Evolutionary conservation across 768 basidiomycete genomes (phyloP).

Genomic region (Boletus reticuloceps): DNA sequence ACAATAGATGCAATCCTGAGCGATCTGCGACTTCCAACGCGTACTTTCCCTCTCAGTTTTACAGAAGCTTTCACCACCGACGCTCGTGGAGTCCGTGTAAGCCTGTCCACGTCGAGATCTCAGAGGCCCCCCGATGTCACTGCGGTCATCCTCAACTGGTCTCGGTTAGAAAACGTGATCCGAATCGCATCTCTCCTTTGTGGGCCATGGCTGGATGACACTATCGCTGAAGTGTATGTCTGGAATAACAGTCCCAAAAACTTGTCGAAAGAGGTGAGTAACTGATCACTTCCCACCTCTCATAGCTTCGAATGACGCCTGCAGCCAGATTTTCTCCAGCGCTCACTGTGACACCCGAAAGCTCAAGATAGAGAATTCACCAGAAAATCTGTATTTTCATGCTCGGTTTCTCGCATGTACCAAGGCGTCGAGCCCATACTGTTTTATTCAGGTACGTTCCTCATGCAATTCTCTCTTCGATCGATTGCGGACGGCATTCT

Average conservation of each 20-base stretch:
- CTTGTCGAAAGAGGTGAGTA: constrained; percentile 42
- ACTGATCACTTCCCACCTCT: not conserved
- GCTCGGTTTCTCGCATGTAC: constrained; percentile 60
- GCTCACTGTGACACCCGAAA: constrained; percentile 42
- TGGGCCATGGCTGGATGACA: constrained; percentile 40
- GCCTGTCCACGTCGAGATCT: constrained; percentile 2
- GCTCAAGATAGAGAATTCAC: constrained; percentile 56
- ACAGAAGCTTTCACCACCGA: not conserved
- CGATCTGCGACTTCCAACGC: constrained; percentile 14
- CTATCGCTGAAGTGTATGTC: constrained; percentile 48
- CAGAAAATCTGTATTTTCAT: constrained; percentile 57
- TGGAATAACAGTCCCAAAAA: constrained; percentile 61
- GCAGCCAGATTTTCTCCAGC: constrained; percentile 38
- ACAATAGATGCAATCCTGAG: constrained; percentile 10
- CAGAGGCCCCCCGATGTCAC: constrained; percentile 42
- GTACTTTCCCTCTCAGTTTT: constrained; percentile 18
- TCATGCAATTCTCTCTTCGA: not conserved
- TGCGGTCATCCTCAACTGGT: constrained; percentile 66
- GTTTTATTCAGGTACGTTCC: constrained; percentile 56
- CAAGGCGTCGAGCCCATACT: constrained; percentile 48
- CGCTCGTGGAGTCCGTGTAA: constrained; percentile 10
- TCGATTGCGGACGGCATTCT: not conserved
- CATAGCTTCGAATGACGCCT: not conserved
- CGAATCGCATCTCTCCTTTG: constrained; percentile 55
- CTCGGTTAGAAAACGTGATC: constrained; percentile 57